phyloP scores from a whole-genome alignment of 192 early-diverging fungal genomes.

The Umbelopsis ramanniana region DNA sequence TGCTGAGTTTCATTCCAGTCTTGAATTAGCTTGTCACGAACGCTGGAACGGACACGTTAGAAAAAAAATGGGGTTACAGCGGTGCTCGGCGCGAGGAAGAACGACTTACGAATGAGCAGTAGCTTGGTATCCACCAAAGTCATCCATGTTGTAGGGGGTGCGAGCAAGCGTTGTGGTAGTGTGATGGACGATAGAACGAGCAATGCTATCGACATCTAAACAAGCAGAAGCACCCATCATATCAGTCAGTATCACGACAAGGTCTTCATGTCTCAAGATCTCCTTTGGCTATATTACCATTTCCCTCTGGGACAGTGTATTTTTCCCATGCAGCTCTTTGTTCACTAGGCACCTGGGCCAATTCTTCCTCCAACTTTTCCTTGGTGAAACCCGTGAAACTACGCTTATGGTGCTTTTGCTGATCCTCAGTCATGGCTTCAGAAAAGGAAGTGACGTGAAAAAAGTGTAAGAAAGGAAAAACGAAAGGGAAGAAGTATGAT shows the following conservation, averaged over 20 bases:
- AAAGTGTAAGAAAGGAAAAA: background rate
- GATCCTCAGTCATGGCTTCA: conserved; percentile 8
- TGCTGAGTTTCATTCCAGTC: conserved; percentile 96
- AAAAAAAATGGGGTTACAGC: background rate
- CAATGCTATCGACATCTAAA: conserved; percentile 77
- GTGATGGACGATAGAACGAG: conserved; percentile 89
- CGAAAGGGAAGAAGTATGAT: background rate
- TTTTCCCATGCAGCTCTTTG: conserved; percentile 43
- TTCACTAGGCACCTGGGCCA: conserved; percentile 20
- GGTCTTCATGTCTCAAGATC: too few relatives aligned
- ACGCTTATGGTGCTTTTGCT: conserved; percentile 31
- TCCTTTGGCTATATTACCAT: conserved; percentile 29
- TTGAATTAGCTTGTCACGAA: conserved; percentile 92
- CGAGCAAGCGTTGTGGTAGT: conserved; percentile 90
- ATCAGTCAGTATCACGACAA: too few relatives aligned
- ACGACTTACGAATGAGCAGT: conserved; percentile 77
- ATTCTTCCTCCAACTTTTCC: conserved; percentile 28
- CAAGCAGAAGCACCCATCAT: too few relatives aligned
- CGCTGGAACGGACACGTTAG: conserved; percentile 42
- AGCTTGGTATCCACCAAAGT: conserved; percentile 91
- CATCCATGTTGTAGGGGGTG: conserved; percentile 89
- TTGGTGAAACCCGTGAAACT: conserved; percentile 30
- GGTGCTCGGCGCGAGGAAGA: too few relatives aligned
- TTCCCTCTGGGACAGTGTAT: conserved; percentile 28
- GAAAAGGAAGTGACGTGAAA: background rate